phyloP scores from a whole-genome alignment of 1,284 basidiomycete species.

The Ganoderma lucidum region DNA sequence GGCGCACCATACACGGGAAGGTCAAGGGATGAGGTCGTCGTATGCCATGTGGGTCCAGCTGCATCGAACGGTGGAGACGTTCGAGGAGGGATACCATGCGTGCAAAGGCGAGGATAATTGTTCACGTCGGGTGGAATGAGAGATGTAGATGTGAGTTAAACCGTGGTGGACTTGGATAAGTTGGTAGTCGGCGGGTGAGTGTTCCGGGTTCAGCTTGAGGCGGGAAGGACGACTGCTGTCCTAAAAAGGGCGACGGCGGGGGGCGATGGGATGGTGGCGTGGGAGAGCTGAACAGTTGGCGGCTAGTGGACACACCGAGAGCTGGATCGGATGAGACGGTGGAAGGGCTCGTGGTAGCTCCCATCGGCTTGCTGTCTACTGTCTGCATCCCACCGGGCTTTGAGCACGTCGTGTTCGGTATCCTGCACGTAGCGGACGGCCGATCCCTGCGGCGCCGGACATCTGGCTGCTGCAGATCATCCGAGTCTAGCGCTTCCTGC shows the following conservation, averaged over 20 bases:
- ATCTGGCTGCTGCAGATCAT: neutral
- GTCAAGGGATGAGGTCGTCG: neutral
- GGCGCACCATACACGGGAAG: neutral
- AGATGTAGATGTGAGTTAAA: too few relatives aligned
- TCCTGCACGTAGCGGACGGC: neutral
- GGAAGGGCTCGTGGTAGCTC: neutral
- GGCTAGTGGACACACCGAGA: too few relatives aligned
- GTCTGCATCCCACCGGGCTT: constrained; percentile 1
- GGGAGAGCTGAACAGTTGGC: neutral
- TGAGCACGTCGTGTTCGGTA: neutral
- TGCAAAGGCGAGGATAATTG: too few relatives aligned
- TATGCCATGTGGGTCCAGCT: too few relatives aligned
- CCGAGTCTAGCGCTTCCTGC: neutral
- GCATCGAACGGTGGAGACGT: too few relatives aligned
- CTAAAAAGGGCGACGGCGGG: neutral
- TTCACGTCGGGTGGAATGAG: too few relatives aligned
- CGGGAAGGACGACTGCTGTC: neutral
- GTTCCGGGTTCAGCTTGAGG: neutral
- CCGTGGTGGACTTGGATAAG: too few relatives aligned
- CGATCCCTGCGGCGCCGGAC: neutral
- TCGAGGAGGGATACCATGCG: too few relatives aligned
- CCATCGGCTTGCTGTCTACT: neutral
- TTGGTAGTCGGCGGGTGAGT: neutral
- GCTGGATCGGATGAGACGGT: neutral
- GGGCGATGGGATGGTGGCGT: constrained; percentile 5